Base-by-base conservation (phyloP, 2,329 filamentous ascomycete genomes). In the Ophiostoma montium region DNA sequence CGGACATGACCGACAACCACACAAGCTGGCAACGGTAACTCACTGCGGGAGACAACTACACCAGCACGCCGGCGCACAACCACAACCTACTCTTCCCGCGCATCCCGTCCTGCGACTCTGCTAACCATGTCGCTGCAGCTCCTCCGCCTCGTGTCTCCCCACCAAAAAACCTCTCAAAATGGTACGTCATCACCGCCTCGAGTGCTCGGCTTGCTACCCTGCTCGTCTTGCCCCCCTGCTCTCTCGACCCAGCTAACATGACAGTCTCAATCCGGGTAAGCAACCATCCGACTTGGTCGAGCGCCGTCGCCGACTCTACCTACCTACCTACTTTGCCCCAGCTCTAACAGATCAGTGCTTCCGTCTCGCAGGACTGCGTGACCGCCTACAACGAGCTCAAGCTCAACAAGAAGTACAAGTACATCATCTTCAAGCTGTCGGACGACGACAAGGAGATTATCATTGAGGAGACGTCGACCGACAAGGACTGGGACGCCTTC, bases 371-470 rank as follows among this genome's bases (percentile, higher is more conserved):
- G 63, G 83, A 89, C 52, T 88, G 84, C 76, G 77, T 79, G 64
- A 65, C 65, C 57, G 67, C 71, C 53, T 90, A 82, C 76, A 87
- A 89, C 68, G 82, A 89, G 59, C 76, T 90, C 57, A 90, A 90
- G 78, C 80, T 88, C 59, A 74, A 69, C 68, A 88, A 88, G 70
- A 80, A 78, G 72, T 74, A 79, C 72, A 89, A 87, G 71, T 94
- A 78, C 76, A 83, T 92, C 71, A 80, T 92, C 74, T 90, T 78
- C 81, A 87, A 88, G 76, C 79, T 92, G 64, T 82, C 80, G 57
- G 84, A 89, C 68, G 76, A 88, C 72, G 80, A 80, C 75, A 86
- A 82, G 69, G 68, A 86, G 69, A 87, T 92, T 64, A 80, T 84
- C 52, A 78, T 92, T 59, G 85, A 90, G 68, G 79, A 86, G 65